Evolutionary conservation across 1,284 basidiomycete genomes (phyloP), one percentile per base, ranked within the genome.

Genomic region (Coniophora puteana): DNA sequence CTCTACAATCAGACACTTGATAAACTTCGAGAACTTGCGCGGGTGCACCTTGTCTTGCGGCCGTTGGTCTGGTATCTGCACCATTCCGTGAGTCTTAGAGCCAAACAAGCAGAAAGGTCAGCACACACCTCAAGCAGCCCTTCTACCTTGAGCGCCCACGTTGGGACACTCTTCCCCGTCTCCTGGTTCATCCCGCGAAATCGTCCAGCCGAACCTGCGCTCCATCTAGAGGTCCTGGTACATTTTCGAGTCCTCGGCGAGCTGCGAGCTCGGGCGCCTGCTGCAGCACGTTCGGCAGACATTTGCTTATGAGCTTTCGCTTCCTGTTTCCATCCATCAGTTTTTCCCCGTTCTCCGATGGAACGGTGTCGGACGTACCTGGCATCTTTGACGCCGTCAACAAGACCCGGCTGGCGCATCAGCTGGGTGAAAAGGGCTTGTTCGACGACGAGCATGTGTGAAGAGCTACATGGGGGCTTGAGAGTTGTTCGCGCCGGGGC

Each of bases 151-250:
- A 97, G 69, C 28, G 84, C 80, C 93, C 93, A 98, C 0, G 91
- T 89, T 2, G 94, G 90, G 14, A 95, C 83, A 3, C 88, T 87
- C 51, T 89, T 82, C 8, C 89, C 78, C 0, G 76, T 72, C 63
- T 43, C 68, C 24, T 76, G 66, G 55, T 82, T 78, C 14, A 67
- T 59, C 96, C 50, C 95, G 73, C 51, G 83, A 82, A 65, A 96
- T 83, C 5, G 91, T 95, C 95, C 95, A 98, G 64, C 98, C 94
- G 8, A 98, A 72, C 60, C 86, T 89, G 47, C 88, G 78, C 63
- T 97, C 94, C 75, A 92, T 88, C 46, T 89, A 83, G 33, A 94
- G 69, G 54, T 89, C 82, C 44, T 81, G 76, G 63, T 97, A 98
- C 74, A 95, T 89, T 40, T 75, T 75, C 17, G 90, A 89, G 63